These are phyloP conservation scores for Forsythia suspensa DNA, from an alignment of 257 asterid genomes.

Conservation along the genomic window DNA sequence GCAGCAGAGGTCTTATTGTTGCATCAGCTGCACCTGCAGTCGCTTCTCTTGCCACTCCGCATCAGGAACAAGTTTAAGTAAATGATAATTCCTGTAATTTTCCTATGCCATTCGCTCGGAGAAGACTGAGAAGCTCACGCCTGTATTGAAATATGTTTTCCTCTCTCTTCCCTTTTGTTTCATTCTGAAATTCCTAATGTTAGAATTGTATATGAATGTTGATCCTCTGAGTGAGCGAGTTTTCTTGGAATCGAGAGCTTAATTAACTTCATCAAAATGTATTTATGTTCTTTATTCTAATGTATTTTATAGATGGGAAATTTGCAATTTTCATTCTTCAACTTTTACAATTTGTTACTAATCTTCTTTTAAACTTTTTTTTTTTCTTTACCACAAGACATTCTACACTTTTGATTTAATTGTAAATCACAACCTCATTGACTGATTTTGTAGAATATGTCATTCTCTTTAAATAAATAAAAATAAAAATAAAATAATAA, in stretches of 20 bases:
- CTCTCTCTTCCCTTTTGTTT: neutral
- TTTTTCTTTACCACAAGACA: no score
- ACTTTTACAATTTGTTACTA: no score
- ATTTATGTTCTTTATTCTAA: neutral
- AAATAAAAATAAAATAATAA: no score
- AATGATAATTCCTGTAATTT: neutral
- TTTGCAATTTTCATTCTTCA: no score
- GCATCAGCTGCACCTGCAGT: slow-evolving; percentile 36
- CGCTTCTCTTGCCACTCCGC: neutral
- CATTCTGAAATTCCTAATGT: neutral
- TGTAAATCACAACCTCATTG: no score
- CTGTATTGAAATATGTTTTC: neutral
- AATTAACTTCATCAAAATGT: neutral
- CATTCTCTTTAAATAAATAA: no score
- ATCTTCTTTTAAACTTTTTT: no score
- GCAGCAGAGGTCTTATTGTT: slow-evolving; percentile 35
- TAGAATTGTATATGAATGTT: slow-evolving; percentile 22
- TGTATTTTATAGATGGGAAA: neutral
- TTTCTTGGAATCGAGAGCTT: neutral
- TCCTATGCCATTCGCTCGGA: neutral
- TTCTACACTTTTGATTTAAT: no score
- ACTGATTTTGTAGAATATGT: no score
- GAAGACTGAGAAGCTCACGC: neutral
- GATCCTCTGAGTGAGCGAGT: slow-evolving; percentile 1
- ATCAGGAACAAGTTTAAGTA: neutral